Conservation (phyloP, 2,329 filamentous ascomycete genomes). For the Diaporthe capsici region DNA sequence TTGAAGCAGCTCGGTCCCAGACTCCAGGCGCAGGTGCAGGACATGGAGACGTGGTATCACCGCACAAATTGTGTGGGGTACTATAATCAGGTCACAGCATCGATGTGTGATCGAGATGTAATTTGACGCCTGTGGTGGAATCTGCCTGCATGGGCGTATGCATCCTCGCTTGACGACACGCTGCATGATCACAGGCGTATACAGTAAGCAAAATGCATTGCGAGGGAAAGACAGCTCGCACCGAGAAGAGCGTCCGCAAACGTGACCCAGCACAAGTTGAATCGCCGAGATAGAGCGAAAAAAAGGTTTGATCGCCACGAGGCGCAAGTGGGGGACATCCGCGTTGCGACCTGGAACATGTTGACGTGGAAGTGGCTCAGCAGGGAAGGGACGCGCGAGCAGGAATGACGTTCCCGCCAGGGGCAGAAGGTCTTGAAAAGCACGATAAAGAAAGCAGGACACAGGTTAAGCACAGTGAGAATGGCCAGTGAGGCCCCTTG, state of each 20-base stretch:
- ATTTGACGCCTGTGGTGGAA: slow-evolving; percentile 30
- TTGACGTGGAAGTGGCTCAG: slow-evolving; percentile 6
- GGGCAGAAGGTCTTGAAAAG: not conserved
- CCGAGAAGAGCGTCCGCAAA: too few relatives aligned
- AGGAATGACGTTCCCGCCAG: slow-evolving; percentile 9
- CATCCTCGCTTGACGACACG: slow-evolving; percentile 19
- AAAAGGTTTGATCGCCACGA: slow-evolving; percentile 2
- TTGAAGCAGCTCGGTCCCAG: slow-evolving; percentile 3
- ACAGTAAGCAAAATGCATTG: slow-evolving; percentile 14
- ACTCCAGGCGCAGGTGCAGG: not conserved
- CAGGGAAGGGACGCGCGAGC: slow-evolving; percentile 6
- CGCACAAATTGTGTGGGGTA: not conserved
- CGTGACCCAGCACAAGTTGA: not conserved
- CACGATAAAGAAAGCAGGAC: not conserved
- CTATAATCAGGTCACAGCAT: slow-evolving; percentile 6
- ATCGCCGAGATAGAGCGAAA: not conserved
- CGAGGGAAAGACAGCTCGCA: not conserved
- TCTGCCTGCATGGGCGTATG: slow-evolving; percentile 2
- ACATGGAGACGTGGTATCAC: not conserved
- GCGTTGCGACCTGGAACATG: slow-evolving; percentile 3
- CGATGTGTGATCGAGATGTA: slow-evolving; percentile 23
- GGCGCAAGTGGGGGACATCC: slow-evolving; percentile 26
- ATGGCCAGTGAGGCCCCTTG: not conserved
- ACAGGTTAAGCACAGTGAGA: not conserved
- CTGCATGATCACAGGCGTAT: not conserved